These are phyloP conservation scores for Phytophthora pluvialis DNA, from an alignment of 352 stramenopile genomes.

Conservation along the genomic window DNA sequence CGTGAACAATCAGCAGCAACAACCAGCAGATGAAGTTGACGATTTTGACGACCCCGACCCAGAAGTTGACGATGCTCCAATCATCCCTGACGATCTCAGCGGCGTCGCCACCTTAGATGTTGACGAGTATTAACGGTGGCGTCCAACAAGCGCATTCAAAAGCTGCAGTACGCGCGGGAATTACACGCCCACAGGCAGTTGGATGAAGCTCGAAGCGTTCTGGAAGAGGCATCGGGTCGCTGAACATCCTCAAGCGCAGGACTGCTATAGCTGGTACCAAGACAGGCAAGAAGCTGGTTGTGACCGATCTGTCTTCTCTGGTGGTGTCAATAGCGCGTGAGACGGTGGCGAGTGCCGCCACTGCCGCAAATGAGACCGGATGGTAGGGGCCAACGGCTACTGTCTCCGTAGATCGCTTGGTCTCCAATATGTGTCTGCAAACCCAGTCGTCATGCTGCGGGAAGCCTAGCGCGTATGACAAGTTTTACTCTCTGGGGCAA, in stretches of 20 bases:
- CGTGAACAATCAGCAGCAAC: slow-evolving; percentile 10
- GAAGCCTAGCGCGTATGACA: too few relatives aligned
- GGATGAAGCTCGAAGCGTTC: too few relatives aligned
- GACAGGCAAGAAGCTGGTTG: too few relatives aligned
- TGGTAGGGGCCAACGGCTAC: background rate
- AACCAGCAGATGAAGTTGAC: slow-evolving; percentile 25
- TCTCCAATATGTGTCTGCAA: background rate
- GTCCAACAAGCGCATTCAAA: too few relatives aligned
- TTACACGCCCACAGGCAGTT: too few relatives aligned
- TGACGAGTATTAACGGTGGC: slow-evolving; percentile 7
- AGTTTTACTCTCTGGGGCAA: too few relatives aligned
- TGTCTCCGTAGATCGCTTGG: background rate
- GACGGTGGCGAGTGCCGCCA: background rate
- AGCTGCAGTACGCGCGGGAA: too few relatives aligned
- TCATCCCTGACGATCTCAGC: slow-evolving; percentile 50
- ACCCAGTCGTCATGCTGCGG: too few relatives aligned
- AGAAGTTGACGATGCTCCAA: slow-evolving; percentile 59
- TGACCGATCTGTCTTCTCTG: too few relatives aligned
- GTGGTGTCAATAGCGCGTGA: background rate
- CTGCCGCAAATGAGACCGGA: background rate
- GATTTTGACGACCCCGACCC: slow-evolving; percentile 75
- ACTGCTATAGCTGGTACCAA: too few relatives aligned
- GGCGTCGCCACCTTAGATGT: slow-evolving; percentile 33
- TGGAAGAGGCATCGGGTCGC: too few relatives aligned
- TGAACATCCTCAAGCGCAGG: too few relatives aligned